Conservation (phyloP, 805 yeast genomes). For the Komagataella pseudopastoris region DNA sequence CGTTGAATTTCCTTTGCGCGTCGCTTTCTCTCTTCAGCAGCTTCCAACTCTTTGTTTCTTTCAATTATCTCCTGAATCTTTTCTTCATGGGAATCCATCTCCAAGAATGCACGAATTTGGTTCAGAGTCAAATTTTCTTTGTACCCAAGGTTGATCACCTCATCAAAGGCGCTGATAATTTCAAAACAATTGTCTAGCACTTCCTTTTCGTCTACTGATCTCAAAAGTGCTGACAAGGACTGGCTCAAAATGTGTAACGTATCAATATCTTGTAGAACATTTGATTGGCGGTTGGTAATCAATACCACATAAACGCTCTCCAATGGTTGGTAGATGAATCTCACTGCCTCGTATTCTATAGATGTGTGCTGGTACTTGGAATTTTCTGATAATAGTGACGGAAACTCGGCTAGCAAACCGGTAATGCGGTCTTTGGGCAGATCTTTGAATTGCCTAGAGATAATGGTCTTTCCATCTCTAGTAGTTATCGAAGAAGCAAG, state of each 20-base stretch:
- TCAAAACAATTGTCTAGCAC: constrained; percentile 79
- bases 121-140: constrained; percentile 71
- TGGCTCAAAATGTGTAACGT: constrained; percentile 79
- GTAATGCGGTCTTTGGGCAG: constrained; percentile 76
- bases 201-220: constrained; percentile 69
- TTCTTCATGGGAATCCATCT: constrained; percentile 98
- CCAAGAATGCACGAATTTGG: constrained; percentile 81
- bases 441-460: constrained; percentile 87
- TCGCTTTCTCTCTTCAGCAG: constrained; percentile 92
- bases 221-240: constrained; percentile 61
- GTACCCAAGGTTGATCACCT: constrained; percentile 80
- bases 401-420: constrained; percentile 75
- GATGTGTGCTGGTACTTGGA: constrained; percentile 77
- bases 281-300: constrained; percentile 82
- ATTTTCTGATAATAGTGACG: constrained; percentile 57
- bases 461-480: constrained; percentile 81
- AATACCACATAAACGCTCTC: constrained; percentile 87
- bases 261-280: constrained; percentile 87
- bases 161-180: constrained; percentile 85
- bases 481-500: constrained; percentile 93
- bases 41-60: constrained; percentile 92
- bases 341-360: constrained; percentile 80
- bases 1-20: constrained; percentile 84
- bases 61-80: constrained; percentile 96
- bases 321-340: constrained; percentile 92